phyloP scores from a whole-genome alignment of 2,329 filamentous ascomycete genomes.

The Cyclaneusma minus region DNA sequence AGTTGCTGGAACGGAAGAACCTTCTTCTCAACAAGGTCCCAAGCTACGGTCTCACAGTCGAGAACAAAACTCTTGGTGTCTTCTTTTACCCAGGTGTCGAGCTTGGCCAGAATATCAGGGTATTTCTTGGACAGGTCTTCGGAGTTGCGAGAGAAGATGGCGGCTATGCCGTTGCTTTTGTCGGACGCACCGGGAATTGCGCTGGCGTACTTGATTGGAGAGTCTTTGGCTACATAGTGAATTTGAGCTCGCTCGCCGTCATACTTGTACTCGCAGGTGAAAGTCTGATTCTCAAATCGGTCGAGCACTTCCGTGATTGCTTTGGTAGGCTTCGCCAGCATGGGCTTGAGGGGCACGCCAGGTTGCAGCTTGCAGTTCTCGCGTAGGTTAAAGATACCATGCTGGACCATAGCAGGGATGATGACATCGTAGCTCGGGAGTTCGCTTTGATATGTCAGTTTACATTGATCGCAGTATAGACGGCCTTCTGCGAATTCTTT shows the following conservation, averaged over 20 bases:
- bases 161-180: conserved; percentile 56
- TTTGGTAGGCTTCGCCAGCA: conserved; percentile 97
- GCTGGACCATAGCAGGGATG: conserved; percentile 72
- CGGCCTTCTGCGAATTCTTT: background rate
- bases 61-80: conserved; percentile 90
- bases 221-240: conserved; percentile 81
- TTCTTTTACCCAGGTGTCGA: conserved; percentile 77
- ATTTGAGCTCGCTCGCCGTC: conserved; percentile 98
- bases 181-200: conserved; percentile 43
- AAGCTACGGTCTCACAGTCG: conserved; percentile 96
- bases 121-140: conserved; percentile 97
- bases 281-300: conserved; percentile 86
- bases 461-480: too few relatives aligned
- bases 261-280: conserved; percentile 98
- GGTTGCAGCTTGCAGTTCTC: conserved; percentile 84
- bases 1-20: conserved; percentile 93
- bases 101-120: conserved; percentile 80
- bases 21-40: conserved; percentile 91
- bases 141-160: conserved; percentile 94
- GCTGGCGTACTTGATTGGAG: conserved; percentile 51
- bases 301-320: conserved; percentile 95
- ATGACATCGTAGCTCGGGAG: conserved; percentile 92
- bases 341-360: conserved; percentile 89
- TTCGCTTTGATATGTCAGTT: conserved; percentile 45
- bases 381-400: conserved; percentile 69